These are phyloP conservation scores for Alternaria novae-zelandiae DNA, from an alignment of 2,329 filamentous ascomycete genomes.

Conservation along the genomic window DNA sequence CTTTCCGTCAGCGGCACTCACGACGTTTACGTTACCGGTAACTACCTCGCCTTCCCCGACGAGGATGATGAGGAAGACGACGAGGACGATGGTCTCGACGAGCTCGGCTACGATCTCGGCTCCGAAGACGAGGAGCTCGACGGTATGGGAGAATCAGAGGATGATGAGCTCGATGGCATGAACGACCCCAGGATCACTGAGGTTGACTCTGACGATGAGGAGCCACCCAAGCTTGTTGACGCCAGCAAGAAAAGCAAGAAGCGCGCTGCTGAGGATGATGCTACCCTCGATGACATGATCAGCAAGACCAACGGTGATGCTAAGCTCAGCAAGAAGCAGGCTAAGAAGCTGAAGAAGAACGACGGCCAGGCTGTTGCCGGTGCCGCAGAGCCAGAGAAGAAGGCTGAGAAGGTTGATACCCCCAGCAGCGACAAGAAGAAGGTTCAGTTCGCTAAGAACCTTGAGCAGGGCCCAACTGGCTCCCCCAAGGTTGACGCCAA, in stretches of 20 bases:
- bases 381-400: constrained; percentile 59
- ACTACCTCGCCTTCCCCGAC: constrained; percentile 81
- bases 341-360: constrained; percentile 99
- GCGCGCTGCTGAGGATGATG: constrained; percentile 72
- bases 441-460: constrained; percentile 98
- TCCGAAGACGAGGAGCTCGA: constrained; percentile 79
- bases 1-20: constrained; percentile 92
- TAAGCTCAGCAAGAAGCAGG: constrained; percentile 93
- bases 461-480: constrained; percentile 89
- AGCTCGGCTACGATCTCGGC: constrained; percentile 80
- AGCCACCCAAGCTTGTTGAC: constrained; percentile 62
- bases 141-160: constrained; percentile 57
- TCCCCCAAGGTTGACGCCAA: constrained; percentile 55
- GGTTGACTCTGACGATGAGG: constrained; percentile 78
- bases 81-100: constrained; percentile 62
- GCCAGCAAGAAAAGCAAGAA: constrained; percentile 75
- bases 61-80: constrained; percentile 65
- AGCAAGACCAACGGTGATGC: constrained; percentile 73
- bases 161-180: constrained; percentile 63
- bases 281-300: constrained; percentile 80
- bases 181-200: constrained; percentile 84
- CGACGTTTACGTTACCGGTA: constrained; percentile 90
- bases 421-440: constrained; percentile 74
- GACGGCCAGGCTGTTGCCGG: constrained; percentile 78
- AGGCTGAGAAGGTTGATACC: constrained; percentile 58